These are phyloP conservation scores for Pseudocercospora cruenta DNA, from an alignment of 2,329 filamentous ascomycete species.

Conservation along the genomic window DNA sequence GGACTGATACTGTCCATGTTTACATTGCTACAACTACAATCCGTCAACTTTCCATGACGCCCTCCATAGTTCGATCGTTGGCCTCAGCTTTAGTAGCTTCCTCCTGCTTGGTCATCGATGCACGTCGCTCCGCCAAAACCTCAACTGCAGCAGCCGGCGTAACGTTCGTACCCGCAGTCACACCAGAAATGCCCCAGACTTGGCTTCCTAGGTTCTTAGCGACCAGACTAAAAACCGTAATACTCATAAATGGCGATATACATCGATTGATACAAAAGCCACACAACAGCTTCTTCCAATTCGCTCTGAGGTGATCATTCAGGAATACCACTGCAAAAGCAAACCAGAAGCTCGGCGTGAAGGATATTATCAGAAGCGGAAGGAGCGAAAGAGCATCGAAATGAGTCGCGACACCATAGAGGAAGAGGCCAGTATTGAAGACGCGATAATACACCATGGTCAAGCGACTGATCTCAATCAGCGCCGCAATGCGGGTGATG, in stretches of 20 bases:
- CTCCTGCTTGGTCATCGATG: neutral
- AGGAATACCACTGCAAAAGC: slow-evolving; percentile 22
- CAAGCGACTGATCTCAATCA: slow-evolving; percentile 39
- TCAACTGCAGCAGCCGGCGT: slow-evolving; percentile 2
- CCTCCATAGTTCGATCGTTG: neutral
- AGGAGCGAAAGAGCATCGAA: slow-evolving; percentile 27
- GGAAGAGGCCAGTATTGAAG: slow-evolving; percentile 39
- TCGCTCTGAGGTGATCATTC: slow-evolving; percentile 24
- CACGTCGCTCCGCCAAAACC: neutral
- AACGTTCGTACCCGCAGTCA: slow-evolving; percentile 9
- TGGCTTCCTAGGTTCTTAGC: slow-evolving; percentile 31
- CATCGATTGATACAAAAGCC: slow-evolving; percentile 30
- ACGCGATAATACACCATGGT: slow-evolving; percentile 43
- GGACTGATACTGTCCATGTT: neutral
- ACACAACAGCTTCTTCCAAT: slow-evolving; percentile 28
- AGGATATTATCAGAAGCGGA: slow-evolving; percentile 26
- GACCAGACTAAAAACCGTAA: slow-evolving; percentile 31
- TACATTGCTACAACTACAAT: neutral
- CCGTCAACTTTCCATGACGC: neutral
- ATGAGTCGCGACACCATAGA: slow-evolving; percentile 26
- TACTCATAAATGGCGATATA: slow-evolving; percentile 28
- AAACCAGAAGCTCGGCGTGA: slow-evolving; percentile 31
- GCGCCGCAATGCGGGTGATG: slow-evolving; percentile 39
- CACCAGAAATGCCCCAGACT: slow-evolving; percentile 19
- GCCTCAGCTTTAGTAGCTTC: neutral